These are phyloP conservation scores for Yamadazyma philogaea DNA, from an alignment of 805 yeast species.

Conservation along the genomic window DNA sequence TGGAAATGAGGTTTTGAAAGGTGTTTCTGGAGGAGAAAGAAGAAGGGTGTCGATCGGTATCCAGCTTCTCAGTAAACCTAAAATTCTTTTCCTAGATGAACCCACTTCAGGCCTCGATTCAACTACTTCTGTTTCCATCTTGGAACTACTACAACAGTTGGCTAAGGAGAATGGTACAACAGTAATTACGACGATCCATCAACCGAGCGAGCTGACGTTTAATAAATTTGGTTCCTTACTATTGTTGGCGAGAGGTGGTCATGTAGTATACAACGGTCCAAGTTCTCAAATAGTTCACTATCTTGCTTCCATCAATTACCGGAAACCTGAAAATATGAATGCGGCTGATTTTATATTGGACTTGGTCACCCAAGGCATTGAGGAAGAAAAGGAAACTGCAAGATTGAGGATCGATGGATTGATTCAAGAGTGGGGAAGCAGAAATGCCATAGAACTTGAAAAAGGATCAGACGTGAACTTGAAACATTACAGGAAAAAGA, in stretches of 20 bases:
- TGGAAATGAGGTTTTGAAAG: constrained; percentile 37
- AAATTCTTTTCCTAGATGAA: constrained; percentile 72
- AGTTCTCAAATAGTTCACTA: constrained; percentile 45
- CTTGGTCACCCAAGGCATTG: constrained; percentile 48
- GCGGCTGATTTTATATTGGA: constrained; percentile 77
- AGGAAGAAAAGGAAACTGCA: constrained; percentile 23
- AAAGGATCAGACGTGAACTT: constrained; percentile 14
- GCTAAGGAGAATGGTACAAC: constrained; percentile 62
- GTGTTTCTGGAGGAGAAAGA: constrained; percentile 57
- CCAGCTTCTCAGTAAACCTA: constrained; percentile 70
- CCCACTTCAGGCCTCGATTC: constrained; percentile 90
- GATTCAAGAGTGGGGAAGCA: constrained; percentile 25
- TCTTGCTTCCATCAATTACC: constrained; percentile 49
- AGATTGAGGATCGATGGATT: constrained; percentile 23
- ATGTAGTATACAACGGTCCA: constrained; percentile 64
- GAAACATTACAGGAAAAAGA: constrained; percentile 26
- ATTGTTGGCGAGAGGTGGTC: constrained; percentile 70
- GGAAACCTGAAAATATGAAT: constrained; percentile 53
- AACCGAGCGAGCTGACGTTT: constrained; percentile 70
- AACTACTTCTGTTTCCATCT: constrained; percentile 67
- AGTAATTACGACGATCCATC: constrained; percentile 73
- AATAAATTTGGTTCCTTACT: constrained; percentile 66
- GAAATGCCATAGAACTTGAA: constrained; percentile 1
- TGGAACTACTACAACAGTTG: constrained; percentile 55
- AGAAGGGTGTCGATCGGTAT: constrained; percentile 80